Evolutionary conservation across 768 basidiomycete genomes (phyloP), one percentile per base, ranked within the genome.

Genomic region (Russula abietina): DNA sequence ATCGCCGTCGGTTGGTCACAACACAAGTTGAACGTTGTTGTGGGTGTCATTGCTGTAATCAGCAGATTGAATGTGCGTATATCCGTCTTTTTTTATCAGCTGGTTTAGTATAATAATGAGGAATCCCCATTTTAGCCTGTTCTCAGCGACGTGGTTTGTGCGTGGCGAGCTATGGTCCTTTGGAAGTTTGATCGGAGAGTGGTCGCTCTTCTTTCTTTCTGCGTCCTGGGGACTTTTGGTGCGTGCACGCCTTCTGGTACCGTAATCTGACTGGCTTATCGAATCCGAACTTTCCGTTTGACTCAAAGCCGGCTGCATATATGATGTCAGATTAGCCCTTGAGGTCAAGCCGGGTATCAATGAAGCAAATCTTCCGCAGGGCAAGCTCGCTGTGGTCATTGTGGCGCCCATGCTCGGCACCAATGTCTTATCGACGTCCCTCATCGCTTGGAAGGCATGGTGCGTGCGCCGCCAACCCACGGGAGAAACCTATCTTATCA

Each of bases 361-460:
- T 19, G 48, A 50, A 32, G 0, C 12, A 14, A 16, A 32, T 17
- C 10, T 64, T 5, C 24, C 38, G 1, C 19, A 64, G 12, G 63
- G 58, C 46, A 55, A 36, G n/a, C 32, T 64, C 7, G 63, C 63
- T 12, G 33, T 45, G 41, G 55, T 64, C 2, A 7, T 64, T 6
- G 63, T 59, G 7, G 63, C 54, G 7, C 63, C 63, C 12, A 60
- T 64, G 58, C 63, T 64, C 24, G 63, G 48, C 9, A 64, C 63
- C 24, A 64, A 64, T 26, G 10, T 64, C 14, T 14, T 64, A 16
- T 60, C 63, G 10, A 64, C 63, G 28, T 43, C 32, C 0, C 38
- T 64, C 10, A 64, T 64, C 48, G 63, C 58, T 22, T 64, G 63
- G 63, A 64, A 64, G 41, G 63, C 63, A 24, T 64, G 63, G 63